Conservation (phyloP, 805 yeast species). For the Priceomyces haplophilus region DNA sequence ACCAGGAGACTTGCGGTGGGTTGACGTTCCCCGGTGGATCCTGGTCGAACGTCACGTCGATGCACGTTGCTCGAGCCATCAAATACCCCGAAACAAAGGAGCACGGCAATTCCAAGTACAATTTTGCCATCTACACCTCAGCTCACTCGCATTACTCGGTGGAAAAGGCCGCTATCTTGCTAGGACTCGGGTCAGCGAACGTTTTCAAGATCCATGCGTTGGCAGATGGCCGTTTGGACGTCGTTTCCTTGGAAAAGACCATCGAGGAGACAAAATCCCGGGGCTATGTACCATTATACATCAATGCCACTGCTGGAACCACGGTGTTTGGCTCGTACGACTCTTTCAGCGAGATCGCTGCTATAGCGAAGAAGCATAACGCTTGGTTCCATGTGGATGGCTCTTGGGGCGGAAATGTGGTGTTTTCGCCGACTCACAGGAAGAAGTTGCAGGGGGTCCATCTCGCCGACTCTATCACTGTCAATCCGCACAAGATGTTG, state of each 20-base stretch:
- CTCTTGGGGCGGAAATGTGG: constrained; percentile 86
- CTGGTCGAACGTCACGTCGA: constrained; percentile 76
- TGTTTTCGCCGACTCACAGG: constrained; percentile 53
- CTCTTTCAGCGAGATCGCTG: constrained; percentile 54
- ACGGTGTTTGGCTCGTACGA: constrained; percentile 86
- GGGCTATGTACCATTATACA: constrained; percentile 72
- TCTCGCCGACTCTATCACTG: constrained; percentile 70
- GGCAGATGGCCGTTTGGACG: constrained; percentile 55
- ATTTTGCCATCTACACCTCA: constrained; percentile 69
- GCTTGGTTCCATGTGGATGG: constrained; percentile 85
- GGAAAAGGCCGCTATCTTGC: constrained; percentile 73
- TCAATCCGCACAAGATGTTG: constrained; percentile 83
- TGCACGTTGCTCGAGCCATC: constrained; percentile 69
- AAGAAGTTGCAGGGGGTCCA: constrained; percentile 56
- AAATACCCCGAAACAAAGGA: constrained; percentile 67
- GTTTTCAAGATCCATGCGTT: constrained; percentile 64
- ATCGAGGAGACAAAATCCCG: constrained; percentile 42
- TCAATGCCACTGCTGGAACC: constrained; percentile 86
- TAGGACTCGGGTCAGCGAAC: constrained; percentile 64
- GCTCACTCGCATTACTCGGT: constrained; percentile 77
- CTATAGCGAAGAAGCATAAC: constrained; percentile 50
- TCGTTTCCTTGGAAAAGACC: constrained; percentile 41
- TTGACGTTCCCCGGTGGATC: constrained; percentile 85
- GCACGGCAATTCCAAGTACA: constrained; percentile 49
- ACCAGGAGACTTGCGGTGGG: constrained; percentile 63